Base-by-base conservation (phyloP, 768 basidiomycete genomes). In the Neoboletus brunneissimus region DNA sequence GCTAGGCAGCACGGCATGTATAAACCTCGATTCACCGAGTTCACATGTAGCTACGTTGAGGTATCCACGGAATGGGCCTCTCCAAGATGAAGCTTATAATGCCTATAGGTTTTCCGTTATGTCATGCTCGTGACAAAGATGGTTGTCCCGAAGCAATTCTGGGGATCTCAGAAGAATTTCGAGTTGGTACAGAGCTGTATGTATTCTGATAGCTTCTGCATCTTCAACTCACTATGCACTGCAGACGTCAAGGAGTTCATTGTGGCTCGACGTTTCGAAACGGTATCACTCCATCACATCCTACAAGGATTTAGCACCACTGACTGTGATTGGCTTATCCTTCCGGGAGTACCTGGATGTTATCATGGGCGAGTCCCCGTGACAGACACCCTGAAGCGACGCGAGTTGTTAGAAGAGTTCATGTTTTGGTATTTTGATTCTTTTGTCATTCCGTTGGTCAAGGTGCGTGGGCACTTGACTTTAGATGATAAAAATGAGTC, bases 381-480 rank as follows among this genome's bases (percentile, higher is more conserved):
- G 4, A 81, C 83, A 0, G 94, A 98, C 63, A 73, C 83, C 2
- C 62, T 83, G 32, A 97, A 93, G 69, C 81, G 92, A 18, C 78
- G 83, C n/a, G 86, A 93, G 65, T 71, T 98, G 15, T 65, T 94
- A 0, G 85, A 91, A 67, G 92, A 98, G 49, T 92, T 96, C 65
- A 54, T 98, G n/a, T 89, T 85, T 67, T 99, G 97, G 97, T 87
- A 93, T 61, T 91, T 97, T 55, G 89, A 94, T 65, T 87, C 84
- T 0, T 94, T 95, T 68, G 71, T 98, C 8, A 70, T 89, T 5
- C 83, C 89, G 0, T 74, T 98, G 5, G 70, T 98, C 34, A 88
- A 83, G 77, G 96, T 91, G 58, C 44, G 80, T 67, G 20, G 52
- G 20, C 42, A 11, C 32, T 37, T 42, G 22, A 42, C 23, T 15